Percentiles rank a stretch among this genome's conserved stretches.
phyloP scores from a whole-genome alignment of 129 eudicot genomes.

The Helianthus tuberosus region DNA sequence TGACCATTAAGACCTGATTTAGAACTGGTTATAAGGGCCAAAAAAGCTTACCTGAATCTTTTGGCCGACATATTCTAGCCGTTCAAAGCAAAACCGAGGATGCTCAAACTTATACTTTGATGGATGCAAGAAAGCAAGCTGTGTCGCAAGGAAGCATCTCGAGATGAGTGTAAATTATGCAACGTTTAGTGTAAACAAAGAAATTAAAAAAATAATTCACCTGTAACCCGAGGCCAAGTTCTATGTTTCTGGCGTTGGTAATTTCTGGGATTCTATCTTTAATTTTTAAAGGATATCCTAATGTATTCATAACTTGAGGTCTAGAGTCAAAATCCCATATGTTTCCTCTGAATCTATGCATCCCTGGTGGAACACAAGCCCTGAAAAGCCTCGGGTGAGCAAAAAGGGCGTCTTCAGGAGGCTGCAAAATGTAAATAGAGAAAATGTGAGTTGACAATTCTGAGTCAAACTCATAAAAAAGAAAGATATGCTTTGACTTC shows the following conservation, averaged over 20 bases:
- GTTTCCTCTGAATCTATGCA: constrained; percentile 95
- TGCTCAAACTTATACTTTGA: constrained; percentile 92
- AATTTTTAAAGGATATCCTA: constrained; percentile 74
- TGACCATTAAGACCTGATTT: not conserved
- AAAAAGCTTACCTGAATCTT: constrained; percentile 79
- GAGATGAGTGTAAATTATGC: not conserved
- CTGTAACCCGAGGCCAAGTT: constrained; percentile 97
- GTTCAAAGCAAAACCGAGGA: constrained; percentile 92
- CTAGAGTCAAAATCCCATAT: constrained; percentile 89
- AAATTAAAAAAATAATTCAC: constrained; percentile 31
- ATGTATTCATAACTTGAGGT: constrained; percentile 77
- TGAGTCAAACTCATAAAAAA: not conserved
- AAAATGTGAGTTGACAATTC: not conserved
- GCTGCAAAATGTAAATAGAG: constrained; percentile 53
- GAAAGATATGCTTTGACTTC: not conserved
- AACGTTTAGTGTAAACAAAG: not conserved
- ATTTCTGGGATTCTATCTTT: constrained; percentile 89
- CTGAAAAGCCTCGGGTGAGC: constrained; percentile 97
- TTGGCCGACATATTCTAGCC: constrained; percentile 88
- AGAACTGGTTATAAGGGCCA: not conserved
- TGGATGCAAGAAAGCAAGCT: constrained; percentile 95
- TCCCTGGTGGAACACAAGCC: constrained; percentile 99
- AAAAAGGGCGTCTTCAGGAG: constrained; percentile 98
- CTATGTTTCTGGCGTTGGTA: constrained; percentile 93
- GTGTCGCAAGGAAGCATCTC: constrained; percentile 25